Base-by-base conservation (phyloP, 345 rosid genomes). In the Geranium rotundifolium region DNA sequence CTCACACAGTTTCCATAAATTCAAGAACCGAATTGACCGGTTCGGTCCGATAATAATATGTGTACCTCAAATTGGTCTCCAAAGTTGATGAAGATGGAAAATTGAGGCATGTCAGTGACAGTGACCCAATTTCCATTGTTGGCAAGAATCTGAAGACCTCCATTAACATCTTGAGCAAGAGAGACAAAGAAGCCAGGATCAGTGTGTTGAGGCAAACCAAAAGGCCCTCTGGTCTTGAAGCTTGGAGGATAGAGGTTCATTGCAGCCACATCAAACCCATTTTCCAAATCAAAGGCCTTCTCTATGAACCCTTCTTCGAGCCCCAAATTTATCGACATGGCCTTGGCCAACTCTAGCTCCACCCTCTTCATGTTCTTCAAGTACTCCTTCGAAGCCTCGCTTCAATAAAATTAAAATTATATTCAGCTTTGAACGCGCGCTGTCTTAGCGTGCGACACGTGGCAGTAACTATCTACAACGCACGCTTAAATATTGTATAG, bases 41-140 rank as follows among this genome's bases (percentile, higher is more conserved):
- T n/a, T n/a, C n/a, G n/a, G n/a, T n/a, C n/a, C n/a, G n/a, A 20
- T n/a, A n/a, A n/a, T 5, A 30, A 17, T 17, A 29, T 1, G 16
- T 57, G 5, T 69, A 73, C 77, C 73, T 73, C 77, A 0, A 73
- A 64, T 23, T 73, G 77, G 29, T 73, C 77, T 2, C 73, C 73
- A 17, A 73, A 57, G 31, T 73, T 68, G 27, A 73, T 65, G 0
- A 73, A 29, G 49, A 73, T 34, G 34, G 73, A 67, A 23, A 62
- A 65, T 0, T 7, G 64, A 17, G 73, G 70, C 2, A 73, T 69
- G 2, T 52, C 8, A 0, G 41, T 34, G 41, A 65, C 69, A 17
- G 59, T 62, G 29, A 73, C 37, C 77, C 73, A 73, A 1, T 69
- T 73, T 27, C 73, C 73, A 14, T 56, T 52, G n/a, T 69, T 69